Base-by-base conservation (phyloP, 192 early-diverging fungal genomes). In the Rhizoclosmatium sp. region DNA sequence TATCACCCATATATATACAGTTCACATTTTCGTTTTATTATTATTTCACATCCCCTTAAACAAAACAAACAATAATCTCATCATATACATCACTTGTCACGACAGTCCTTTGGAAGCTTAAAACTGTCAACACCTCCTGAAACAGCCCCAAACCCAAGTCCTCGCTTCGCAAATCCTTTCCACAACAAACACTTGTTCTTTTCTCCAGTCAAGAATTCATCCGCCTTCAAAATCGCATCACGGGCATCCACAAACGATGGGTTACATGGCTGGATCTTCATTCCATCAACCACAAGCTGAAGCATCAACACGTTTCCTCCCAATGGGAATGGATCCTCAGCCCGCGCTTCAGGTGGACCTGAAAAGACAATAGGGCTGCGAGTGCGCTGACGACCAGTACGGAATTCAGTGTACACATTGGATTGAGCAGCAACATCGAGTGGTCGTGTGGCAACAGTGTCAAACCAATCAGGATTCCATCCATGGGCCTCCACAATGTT, bases 91-190 rank as follows among this genome's bases (percentile, higher is more conserved):
- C 23, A 62, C 44, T 68, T 47, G 40, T 58, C 21, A 21, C 56
- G 23, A 65, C 88, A 89, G 64, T 83, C 80, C 48, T 61, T 78
- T 40, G 88, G 88, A 7, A 87, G 48, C 39, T 31, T 69, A 65
- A 82, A 84, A 56, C 75, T 66, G 59, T 89, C 88, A 41, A 23
- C 23, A 0, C 85, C 88, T 5, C 81, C 81, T 42, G 42, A 65
- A 60, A 80, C 86, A 19, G 96, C 96, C 69, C 88, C 87, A 1
- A 84, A 78, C 2, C 97, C 97, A 47, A 99, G 81, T 23, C 97
- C 97, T 59, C 97, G 92, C 82, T 94, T 96, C 21, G 97, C 91
- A 89, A 99, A 89, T 41, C 47, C 88, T 61, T 81, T 82, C 85
- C 87, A 90, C 21, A 90, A 67, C 46, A 69, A 45, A 68, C 89